Base-by-base conservation (phyloP, 2,329 filamentous ascomycete species). In the Hypoxylon sp. region DNA sequence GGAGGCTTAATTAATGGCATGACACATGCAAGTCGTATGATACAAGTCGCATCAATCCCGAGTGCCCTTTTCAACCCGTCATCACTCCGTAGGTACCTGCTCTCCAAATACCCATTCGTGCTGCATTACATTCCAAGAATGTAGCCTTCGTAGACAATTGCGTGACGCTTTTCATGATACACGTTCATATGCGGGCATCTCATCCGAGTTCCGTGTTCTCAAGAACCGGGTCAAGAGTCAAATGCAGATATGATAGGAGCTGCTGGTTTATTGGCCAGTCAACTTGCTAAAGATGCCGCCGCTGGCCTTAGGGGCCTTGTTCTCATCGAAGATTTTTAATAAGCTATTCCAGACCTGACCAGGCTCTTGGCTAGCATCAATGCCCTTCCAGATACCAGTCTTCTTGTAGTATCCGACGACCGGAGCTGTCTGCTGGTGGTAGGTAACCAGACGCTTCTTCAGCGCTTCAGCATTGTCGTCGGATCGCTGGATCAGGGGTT, bases 341-440 rank as follows among this genome's bases (percentile, higher is more conserved):
- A 99, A 84, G 79, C 90, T 93, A 86, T 93, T 94, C 96, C 96
- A 99, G 68, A 99, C 96, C 81, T 94, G 90, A 50, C 93, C 92
- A 19, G 96, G 96, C 83, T 97, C 91, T 85, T 99, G 94, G 84
- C 92, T 96, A 70, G 96, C 96, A 79, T 99, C 96, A 75, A 99
- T 88, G 69, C 91, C 91, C 81, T 91, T 91, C 96, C 96, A 99
- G 85, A 99, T 97, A 73, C 94, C 94, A 52, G 92, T 97, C 83
- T 94, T 93, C 84, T 96, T 92, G 88, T 99, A 99, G 87, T 99
- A 99, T 63, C 89, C 87, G 69, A 97, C 94, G 52, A 99, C 96
- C 19, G 96, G 96, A 46, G 89, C 83, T 32, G 96, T 99, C 88
- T 99, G 96, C 72, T 88, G 85, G 84, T 99, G 96, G 83, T 99